Base-by-base conservation (phyloP, 148 eudicot species). In the Dianthus caryophyllus region DNA sequence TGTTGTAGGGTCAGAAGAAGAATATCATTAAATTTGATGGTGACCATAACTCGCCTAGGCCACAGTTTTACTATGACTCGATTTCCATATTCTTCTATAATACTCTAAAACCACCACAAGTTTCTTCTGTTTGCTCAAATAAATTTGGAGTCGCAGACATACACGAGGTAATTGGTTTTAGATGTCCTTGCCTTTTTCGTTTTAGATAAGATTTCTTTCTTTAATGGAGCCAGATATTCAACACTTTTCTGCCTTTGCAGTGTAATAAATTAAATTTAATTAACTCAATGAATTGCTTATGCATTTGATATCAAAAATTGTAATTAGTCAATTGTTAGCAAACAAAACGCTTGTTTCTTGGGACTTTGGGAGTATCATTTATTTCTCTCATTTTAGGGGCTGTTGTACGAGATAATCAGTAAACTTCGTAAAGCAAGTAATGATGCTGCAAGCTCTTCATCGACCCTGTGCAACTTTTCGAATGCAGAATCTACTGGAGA, bases 31-130 rank as follows among this genome's bases (percentile, higher is more conserved):
- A 88, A 73, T 88, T 91, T 77, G 89, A 88, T 58, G 97, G 97
- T 36, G 97, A 91, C 82, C 97, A 91, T 75, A 91, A 91, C 79
- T 88, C 97, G 62, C 85, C 97, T 30, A 83, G 97, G 59, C 96
- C 97, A 41, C 96, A 88, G 60, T 87, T 84, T 65, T 91, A 79
- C 78, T 88, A 88, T 78, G 97, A 91, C 55, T 83, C 96, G 0
- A 87, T 91, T 59, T 86, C 96, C 46, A 78, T 88, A 64, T 91
- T 91, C 79, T 91, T 91, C 80, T 77, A 80, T 75, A 86, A 91
- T 30, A 77, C 84, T 46, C 96, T 91, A 53, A 87, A 73, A 61
- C 97, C 91, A 60, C 97, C 97, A 69, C 84, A 63, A 71, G 67
- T 71, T 69, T 54, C 89, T 60, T 68, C 91, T 64, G 68, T 73